phyloP scores from a whole-genome alignment of 305 asterid species.

The Solanum chacoense region DNA sequence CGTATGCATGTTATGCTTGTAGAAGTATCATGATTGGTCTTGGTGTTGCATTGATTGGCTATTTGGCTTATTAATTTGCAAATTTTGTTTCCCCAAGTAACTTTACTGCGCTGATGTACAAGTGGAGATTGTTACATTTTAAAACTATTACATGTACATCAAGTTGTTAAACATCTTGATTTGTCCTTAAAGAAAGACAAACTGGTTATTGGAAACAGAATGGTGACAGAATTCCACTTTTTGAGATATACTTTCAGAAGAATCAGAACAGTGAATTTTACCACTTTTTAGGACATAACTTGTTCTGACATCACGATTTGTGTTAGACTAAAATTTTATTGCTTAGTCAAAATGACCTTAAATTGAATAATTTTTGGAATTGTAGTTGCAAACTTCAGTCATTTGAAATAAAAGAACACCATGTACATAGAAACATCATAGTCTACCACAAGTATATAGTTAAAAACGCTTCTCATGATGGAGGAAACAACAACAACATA shows the following conservation, averaged over 20 bases:
- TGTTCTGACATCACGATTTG: neutral
- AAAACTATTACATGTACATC: neutral
- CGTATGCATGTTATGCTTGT: neutral
- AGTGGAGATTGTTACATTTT: neutral
- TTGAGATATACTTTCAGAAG: neutral
- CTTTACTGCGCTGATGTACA: neutral
- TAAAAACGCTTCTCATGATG: neutral
- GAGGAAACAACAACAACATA: neutral
- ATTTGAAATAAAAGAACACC: neutral
- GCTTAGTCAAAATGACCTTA: neutral
- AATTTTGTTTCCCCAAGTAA: neutral
- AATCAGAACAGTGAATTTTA: neutral
- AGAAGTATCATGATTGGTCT: neutral
- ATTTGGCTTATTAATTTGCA: neutral
- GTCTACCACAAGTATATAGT: neutral
- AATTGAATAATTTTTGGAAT: neutral
- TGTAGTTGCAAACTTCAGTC: neutral
- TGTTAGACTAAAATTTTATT: neutral
- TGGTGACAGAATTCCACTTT: neutral
- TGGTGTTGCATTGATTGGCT: neutral
- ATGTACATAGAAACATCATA: neutral
- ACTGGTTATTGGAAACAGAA: neutral
- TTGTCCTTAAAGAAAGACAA: neutral
- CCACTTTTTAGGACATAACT: neutral
- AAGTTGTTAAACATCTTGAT: neutral